Evolutionary conservation across 768 basidiomycete genomes (phyloP), one percentile per base, ranked within the genome.

Genomic region (Rhodosporidiobolus sp.): DNA sequence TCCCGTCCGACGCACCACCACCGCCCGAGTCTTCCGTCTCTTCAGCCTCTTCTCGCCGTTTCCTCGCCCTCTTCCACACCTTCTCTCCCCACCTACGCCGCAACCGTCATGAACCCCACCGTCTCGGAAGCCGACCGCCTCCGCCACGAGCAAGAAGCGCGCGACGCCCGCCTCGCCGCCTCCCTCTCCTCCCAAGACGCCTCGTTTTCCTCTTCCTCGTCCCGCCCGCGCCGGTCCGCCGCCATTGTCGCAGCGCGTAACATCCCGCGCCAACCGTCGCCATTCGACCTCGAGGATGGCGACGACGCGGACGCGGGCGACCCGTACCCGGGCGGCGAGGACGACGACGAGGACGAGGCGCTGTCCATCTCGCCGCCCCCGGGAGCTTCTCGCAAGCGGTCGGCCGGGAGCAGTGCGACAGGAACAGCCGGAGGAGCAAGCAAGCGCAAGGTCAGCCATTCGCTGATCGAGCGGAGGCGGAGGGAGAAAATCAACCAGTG

Each of bases 401-500:
- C n/a, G n/a, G 38, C 46, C 14, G 38, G 24, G 9, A 16, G 43
- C 20, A n/a, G 7, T 22, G 43, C 38, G 26, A 24, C 2, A 26
- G 48, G 30, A 28, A 54, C 30, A 11, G 54, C 30, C 14, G 59
- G 49, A 26, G 58, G 45, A 48, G 48, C 59, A 2, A 86, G 89
- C 4, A 88, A 92, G 81, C 87, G 94, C 63, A 92, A 94, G 80
- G 87, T 92, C 48, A 96, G 96, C 81, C 94, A 98, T 79, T 91
- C 90, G 10, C 87, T 94, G 73, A 98, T 98, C 79, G 94, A 98
- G 83, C 91, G 94, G 79, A 88, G 94, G 0, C 84, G 94, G 43
- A 85, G 94, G 70, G 95, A 94, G 19, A 96, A 96, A 85, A 97
- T 98, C 75, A 98, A 98, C 79, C 89, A 92, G 63, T 92, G 94